Base-by-base conservation (phyloP, 2,329 filamentous ascomycete genomes). In the Phyllosticta citribraziliensis region DNA sequence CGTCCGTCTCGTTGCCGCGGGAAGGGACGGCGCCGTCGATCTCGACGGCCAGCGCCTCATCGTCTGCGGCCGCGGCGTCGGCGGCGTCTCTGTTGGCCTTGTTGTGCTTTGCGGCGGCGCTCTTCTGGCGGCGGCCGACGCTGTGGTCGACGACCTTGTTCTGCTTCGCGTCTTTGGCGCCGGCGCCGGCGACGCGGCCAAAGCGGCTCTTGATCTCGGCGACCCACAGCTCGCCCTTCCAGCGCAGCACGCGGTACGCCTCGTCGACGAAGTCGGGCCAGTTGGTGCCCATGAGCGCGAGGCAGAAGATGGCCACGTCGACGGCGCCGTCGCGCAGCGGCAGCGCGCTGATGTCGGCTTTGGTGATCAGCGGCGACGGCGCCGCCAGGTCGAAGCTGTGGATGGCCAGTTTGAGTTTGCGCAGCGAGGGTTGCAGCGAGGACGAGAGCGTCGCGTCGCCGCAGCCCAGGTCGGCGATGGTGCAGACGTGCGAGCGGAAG, bases 241-340 rank as follows among this genome's bases (percentile, higher is more conserved):
- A 92, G 70, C 91, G 88, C 64, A 99, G 82, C 57, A 97, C 82
- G 59, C 94, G 87, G 79, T 91, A 96, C 14, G 93, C 93, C 77
- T 99, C 94, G 76, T 97, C 94, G 69, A 99, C 84, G 73, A 99
- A 97, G 68, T 91, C 87, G 58, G 96, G 83, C 93, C 94, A 99
- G 77, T 99, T 99, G 60, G 94, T 99, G 70, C 94, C 94, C 94
- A 99, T 99, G 63, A 99, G 84, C 56, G 93, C 94, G 33, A 99
- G 82, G 74, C 94, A 99, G 79, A 97, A 97, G 67, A 99, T 87
- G 56, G 89, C 89, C 5, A 99, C 82, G 73, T 99, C 91, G 64
- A 91, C 86, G 64, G 83, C 85, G 53, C 85, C 87, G 66, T 92
- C 5, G 79, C 78, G 0, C 3, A 96, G 78, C 0, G 93, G 93